Conservation (phyloP, 352 stramenopile species). For the Phytophthora constricta region DNA sequence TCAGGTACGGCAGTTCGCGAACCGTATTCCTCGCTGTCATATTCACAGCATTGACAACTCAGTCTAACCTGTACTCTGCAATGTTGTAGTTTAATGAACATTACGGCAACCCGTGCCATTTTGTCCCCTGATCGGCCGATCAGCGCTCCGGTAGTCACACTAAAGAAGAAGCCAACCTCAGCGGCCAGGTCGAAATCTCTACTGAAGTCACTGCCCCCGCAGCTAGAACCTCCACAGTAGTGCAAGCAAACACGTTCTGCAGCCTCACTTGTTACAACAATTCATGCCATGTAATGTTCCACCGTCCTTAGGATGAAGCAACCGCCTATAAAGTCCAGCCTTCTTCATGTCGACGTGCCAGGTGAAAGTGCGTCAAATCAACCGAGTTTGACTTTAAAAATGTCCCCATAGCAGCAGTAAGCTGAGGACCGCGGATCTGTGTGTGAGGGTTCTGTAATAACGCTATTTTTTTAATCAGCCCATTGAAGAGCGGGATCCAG, state of each 20-base stretch:
- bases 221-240: conserved; percentile 15
- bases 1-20: too few species aligned
- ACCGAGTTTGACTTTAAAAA: conserved; percentile 30
- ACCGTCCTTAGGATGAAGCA: conserved; percentile 45
- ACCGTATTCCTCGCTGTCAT: too few species aligned
- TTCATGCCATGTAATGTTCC: not conserved
- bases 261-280: too few species aligned
- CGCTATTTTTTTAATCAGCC: too few species aligned
- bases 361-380: conserved; percentile 43
- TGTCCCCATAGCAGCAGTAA: conserved; percentile 34
- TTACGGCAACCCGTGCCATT: conserved; percentile 46
- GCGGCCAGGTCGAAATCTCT: conserved; percentile 26
- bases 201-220: conserved; percentile 15
- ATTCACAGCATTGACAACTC: too few species aligned
- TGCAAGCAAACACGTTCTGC: not conserved
- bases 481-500: too few species aligned
- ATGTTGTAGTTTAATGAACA: conserved; percentile 42
- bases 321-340: conserved; percentile 39
- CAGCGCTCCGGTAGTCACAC: conserved; percentile 50
- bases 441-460: too few species aligned
- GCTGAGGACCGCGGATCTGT: not conserved
- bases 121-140: conserved; percentile 54
- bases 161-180: conserved; percentile 51
- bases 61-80: too few species aligned
- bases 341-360: conserved; percentile 39